phyloP scores from a whole-genome alignment of 179 eudicot species.

The Heliamphora ciliata region DNA sequence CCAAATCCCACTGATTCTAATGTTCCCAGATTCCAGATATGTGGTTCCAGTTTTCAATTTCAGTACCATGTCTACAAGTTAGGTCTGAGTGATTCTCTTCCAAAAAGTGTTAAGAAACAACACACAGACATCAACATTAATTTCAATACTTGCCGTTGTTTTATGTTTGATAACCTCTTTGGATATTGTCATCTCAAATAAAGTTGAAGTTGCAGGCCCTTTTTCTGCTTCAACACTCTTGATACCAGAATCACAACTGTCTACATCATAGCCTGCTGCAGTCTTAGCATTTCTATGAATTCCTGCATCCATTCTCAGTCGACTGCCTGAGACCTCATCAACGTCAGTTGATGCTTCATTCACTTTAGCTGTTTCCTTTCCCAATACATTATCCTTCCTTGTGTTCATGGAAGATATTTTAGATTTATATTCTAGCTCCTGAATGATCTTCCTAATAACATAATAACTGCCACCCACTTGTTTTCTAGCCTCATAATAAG shows the following conservation, averaged over 20 bases:
- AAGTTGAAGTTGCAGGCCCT: constrained; percentile 4
- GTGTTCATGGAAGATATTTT: constrained; percentile 14
- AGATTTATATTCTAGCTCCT: constrained; percentile 34
- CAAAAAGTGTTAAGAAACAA: neutral
- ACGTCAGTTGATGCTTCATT: neutral
- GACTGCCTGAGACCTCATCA: constrained; percentile 4
- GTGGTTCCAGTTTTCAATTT: neutral
- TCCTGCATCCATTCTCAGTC: neutral
- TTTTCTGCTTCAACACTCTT: constrained; percentile 7
- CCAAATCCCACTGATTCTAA: neutral
- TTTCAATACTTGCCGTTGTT: neutral
- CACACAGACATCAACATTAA: neutral
- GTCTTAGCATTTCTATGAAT: neutral
- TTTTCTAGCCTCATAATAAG: constrained; percentile 20
- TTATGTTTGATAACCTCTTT: neutral
- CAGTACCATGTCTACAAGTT: neutral
- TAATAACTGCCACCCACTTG: constrained; percentile 43
- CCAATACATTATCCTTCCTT: neutral
- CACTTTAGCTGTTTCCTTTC: neutral
- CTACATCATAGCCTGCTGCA: neutral
- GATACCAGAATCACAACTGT: neutral
- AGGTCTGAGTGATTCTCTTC: neutral
- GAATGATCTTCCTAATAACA: constrained; percentile 27
- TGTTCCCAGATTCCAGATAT: neutral
- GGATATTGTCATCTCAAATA: neutral